Evolutionary conservation across 164 flowering plant species (phyloP).

Genomic region (Paratinospora sagittata): DNA sequence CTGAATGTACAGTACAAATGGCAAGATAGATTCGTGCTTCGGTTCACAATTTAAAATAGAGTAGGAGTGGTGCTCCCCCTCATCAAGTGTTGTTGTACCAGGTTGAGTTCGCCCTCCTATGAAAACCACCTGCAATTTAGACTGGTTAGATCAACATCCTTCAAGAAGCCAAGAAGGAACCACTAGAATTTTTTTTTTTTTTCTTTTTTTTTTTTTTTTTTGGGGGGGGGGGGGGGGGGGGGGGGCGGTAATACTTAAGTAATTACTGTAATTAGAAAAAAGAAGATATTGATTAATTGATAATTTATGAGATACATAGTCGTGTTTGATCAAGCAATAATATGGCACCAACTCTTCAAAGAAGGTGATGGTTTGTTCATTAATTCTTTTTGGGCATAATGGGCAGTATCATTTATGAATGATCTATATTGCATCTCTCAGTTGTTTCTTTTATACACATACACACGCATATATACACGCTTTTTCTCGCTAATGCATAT

Average conservation of each 20-base stretch:
- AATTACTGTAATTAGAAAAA: too few relatives aligned
- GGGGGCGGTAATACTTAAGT: too few relatives aligned
- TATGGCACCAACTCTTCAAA: too few relatives aligned
- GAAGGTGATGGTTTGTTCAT: too few relatives aligned
- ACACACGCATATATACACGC: not conserved
- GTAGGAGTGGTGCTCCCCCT: conserved; percentile 89
- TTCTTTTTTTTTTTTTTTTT: too few relatives aligned
- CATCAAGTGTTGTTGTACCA: conserved; percentile 93
- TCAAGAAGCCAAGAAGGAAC: not conserved
- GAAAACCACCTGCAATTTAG: conserved; percentile 69
- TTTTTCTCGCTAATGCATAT: not conserved
- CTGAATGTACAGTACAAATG: conserved; percentile 84
- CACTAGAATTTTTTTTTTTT: not conserved
- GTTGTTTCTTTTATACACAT: not conserved
- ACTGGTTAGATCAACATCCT: not conserved
- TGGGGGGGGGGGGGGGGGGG: too few relatives aligned
- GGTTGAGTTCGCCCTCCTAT: too few relatives aligned
- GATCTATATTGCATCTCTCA: not conserved
- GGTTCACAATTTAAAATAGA: conserved; percentile 85
- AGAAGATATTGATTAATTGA: too few relatives aligned
- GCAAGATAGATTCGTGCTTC: conserved; percentile 70
- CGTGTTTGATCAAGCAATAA: not conserved
- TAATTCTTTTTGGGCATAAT: too few relatives aligned
- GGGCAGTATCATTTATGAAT: not conserved
- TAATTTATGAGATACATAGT: not conserved